Evolutionary conservation across 148 eudicot genomes (phyloP), one percentile per base, ranked within the genome.

Genomic region (Rhododendron molle): DNA sequence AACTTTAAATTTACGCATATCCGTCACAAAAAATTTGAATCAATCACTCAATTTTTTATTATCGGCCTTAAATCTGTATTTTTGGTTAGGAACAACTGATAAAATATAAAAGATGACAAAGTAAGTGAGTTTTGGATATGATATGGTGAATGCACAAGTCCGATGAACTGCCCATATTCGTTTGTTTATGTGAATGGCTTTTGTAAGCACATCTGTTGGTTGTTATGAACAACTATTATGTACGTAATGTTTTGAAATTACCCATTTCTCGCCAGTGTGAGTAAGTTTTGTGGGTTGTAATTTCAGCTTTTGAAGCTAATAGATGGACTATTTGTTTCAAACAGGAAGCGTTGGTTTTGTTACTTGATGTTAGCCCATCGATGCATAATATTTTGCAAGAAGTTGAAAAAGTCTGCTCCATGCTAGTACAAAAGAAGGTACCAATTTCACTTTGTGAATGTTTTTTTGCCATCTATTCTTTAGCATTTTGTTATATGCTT

Each of bases 371-470:
- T 90, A 90, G 99, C 86, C 96, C 98, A 34, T 89, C 94, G 30
- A 97, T 95, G 98, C 98, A 95, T 83, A 54, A 86, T 86, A 87
- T 93, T 85, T 90, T 97, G 88, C 95, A 90, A 16, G 98, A 95
- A 89, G 87, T 93, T 78, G 95, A 95, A 90, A 97, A 92, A 89
- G 86, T 97, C 85, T 94, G 98, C 89, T 92, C 95, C 84, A 87
- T 97, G 93, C 95, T 97, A 87, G 82, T 92, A 60, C 90, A 92
- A 91, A 97, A 95, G 94, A 97, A 95, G 99, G 99, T 97, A 84
- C 26, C 26, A 38, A 3, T 49, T 84, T 81, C 21, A 36, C 23
- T 58, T 26, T 80, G 20, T 2, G 12, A 13, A 60, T 85, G 82
- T 52, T 79, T 81, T 40, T 80, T 81, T 85, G 50, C 23, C 32